Conservation (phyloP, 768 basidiomycete genomes). For the Crucibulum laeve region DNA sequence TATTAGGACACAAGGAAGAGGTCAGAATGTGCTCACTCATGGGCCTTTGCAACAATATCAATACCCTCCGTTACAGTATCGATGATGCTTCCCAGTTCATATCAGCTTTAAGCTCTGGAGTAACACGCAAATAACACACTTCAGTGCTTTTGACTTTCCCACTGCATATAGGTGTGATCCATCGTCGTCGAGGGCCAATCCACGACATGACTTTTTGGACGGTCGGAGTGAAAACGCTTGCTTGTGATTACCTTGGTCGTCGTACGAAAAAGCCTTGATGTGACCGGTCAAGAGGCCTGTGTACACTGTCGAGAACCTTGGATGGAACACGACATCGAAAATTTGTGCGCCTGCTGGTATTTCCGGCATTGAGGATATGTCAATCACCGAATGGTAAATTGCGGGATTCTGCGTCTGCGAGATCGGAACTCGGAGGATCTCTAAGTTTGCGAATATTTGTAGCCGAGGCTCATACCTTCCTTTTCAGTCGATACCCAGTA, state of each 20-base stretch:
- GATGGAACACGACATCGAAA: conserved; percentile 90
- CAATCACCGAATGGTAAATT: neutral
- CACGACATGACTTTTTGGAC: conserved; percentile 81
- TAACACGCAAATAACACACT: conserved; percentile 45
- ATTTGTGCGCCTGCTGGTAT: conserved; percentile 74
- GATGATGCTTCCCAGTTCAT: conserved; percentile 44
- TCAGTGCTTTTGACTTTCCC: conserved; percentile 76
- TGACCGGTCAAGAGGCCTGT: conserved; percentile 77
- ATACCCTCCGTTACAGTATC: conserved; percentile 57
- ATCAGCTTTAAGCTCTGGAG: conserved; percentile 11
- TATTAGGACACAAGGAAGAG: conserved; percentile 19
- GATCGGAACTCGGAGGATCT: too few species aligned
- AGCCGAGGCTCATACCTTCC: too few species aligned
- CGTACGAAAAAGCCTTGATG: conserved; percentile 78
- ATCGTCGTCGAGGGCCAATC: conserved; percentile 61
- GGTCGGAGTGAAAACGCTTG: conserved; percentile 61
- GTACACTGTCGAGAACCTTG: conserved; percentile 65
- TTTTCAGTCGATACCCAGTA: too few species aligned
- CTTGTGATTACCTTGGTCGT: conserved; percentile 60
- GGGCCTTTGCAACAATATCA: conserved; percentile 47
- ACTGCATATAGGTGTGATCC: conserved; percentile 71
- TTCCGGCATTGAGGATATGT: conserved; percentile 39
- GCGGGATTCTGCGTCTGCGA: neutral
- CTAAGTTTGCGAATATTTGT: too few species aligned
- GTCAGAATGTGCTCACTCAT: conserved; percentile 53